Percentiles rank a stretch among this genome's conserved stretches.
phyloP scores from a whole-genome alignment of 345 rosid genomes.

The Noccaea caerulescens region DNA sequence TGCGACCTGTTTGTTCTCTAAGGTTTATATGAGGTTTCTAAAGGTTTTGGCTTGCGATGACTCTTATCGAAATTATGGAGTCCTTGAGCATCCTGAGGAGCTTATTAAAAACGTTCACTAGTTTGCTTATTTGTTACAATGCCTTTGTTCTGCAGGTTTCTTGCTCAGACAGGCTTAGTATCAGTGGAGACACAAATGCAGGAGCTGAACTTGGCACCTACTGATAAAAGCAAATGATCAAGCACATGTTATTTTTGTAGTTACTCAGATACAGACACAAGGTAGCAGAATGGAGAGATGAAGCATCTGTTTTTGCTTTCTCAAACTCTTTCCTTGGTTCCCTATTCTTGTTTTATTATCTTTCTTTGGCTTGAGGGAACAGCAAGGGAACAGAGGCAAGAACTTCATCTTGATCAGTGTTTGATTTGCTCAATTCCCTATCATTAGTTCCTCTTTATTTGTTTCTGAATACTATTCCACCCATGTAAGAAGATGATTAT shows the following conservation, averaged over 20 bases:
- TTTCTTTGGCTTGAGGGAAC: constrained; percentile 52
- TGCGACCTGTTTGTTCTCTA: background rate
- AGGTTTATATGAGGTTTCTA: constrained; percentile 9
- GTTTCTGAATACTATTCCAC: constrained; percentile 32
- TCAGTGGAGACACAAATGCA: constrained; percentile 79
- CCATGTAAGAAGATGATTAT: constrained; percentile 44
- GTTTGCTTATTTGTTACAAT: constrained; percentile 15
- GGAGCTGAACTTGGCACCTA: constrained; percentile 67
- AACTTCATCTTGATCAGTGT: constrained; percentile 50
- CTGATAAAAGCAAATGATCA: constrained; percentile 46
- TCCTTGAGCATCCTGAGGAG: constrained; percentile 2
- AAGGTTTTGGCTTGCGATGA: constrained; percentile 1
- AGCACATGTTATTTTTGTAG: background rate
- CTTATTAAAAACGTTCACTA: background rate
- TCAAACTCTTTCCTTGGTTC: constrained; percentile 34
- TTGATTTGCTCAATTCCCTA: constrained; percentile 6
- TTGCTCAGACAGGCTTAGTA: constrained; percentile 79
- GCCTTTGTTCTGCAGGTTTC: constrained; percentile 67
- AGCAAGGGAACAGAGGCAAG: constrained; percentile 50
- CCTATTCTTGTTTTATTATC: constrained; percentile 49
- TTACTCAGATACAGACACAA: constrained; percentile 17
- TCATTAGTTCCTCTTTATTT: constrained; percentile 7
- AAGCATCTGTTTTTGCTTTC: constrained; percentile 22
- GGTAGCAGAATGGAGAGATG: constrained; percentile 24
- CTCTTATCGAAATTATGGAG: background rate